Evolutionary conservation across 164 flowering plant species (phyloP), one percentile per base, ranked within the genome.

Genomic region (Magnolia changhungtana): DNA sequence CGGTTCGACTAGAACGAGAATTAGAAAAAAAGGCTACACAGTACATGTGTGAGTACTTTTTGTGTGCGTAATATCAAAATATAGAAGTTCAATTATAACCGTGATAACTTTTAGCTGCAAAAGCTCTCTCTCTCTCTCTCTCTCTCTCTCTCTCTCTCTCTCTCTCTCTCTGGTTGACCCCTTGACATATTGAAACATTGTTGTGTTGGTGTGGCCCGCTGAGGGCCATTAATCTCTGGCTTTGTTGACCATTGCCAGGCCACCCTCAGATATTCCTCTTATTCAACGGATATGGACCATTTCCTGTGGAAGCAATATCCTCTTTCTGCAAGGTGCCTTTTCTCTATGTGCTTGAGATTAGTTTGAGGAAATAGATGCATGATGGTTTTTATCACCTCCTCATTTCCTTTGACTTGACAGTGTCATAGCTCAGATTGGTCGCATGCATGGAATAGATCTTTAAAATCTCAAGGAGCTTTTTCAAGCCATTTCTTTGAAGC

Each of bases 341-440:
- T 50, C 70, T 64, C 4, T 64, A 16, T 74, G 69, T 63, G 64
- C 76, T 37, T 37, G 23, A 20, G 69, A 24, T 49, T 31, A 66
- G 49, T 37, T 31, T 73, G 64, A 45, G 75, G 55, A 63, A 24
- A 27, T 16, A 29, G 4, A 37, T 23, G 31, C 63, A 73, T 73
- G 67, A 71, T 63, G 24, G 74, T 27, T 71, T 37, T 27, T 20
- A 71, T 50, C 74, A 63, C 61, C 51, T 64, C 67, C 55, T 50
- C 31, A 69, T 75, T 21, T 61, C 9, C 75, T 77, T 71, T 65
- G 68, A 65, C 68, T 65, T 23, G 68, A 65, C 24, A 24, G 13
- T 65, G 45, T 37, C 29, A 65, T 55, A 76, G 68, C 79, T 65
- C 31, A 50, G 24, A 77, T 71, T 50, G 70, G 66, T 77, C 52